phyloP scores from a whole-genome alignment of 352 stramenopile species.

The Thalassiosira livingstoniorum region DNA sequence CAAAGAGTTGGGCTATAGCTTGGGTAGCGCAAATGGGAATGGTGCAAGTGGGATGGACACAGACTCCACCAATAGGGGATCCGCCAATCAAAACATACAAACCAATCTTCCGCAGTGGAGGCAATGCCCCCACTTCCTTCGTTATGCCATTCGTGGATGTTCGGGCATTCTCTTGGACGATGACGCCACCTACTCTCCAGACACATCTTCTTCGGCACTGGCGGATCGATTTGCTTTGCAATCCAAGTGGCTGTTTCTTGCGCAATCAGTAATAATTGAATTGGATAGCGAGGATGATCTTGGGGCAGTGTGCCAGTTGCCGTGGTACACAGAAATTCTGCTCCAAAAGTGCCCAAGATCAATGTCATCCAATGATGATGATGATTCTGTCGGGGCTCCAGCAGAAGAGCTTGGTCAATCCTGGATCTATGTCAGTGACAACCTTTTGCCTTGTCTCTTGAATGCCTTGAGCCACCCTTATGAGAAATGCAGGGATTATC shows the following conservation, averaged over 20 bases:
- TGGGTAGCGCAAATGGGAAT: no score
- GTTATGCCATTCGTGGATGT: slow-evolving; percentile 80
- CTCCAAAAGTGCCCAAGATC: slow-evolving; percentile 11
- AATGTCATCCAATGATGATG: background rate
- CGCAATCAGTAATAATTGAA: slow-evolving; percentile 63
- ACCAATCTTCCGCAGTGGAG: slow-evolving; percentile 55
- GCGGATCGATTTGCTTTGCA: slow-evolving; percentile 65
- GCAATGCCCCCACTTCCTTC: slow-evolving; percentile 63
- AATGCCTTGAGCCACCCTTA: slow-evolving; percentile 83
- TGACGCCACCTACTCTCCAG: no score
- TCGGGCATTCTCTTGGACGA: slow-evolving; percentile 74
- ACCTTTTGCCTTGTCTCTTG: slow-evolving; percentile 73
- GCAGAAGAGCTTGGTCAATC: slow-evolving; percentile 55
- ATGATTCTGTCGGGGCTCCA: slow-evolving; percentile 29
- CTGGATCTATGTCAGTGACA: slow-evolving; percentile 75
- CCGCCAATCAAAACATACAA: no score
- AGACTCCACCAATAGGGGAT: no score
- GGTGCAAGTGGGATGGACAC: no score
- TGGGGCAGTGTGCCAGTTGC: slow-evolving; percentile 42
- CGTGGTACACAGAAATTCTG: slow-evolving; percentile 47
- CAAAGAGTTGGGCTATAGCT: slow-evolving; percentile 49
- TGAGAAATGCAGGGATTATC: slow-evolving; percentile 84
- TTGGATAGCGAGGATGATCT: slow-evolving; percentile 62
- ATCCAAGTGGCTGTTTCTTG: slow-evolving; percentile 61
- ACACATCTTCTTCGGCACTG: slow-evolving; percentile 27